Conservation (phyloP, 1,139 yeast genomes). For the Eremothecium coryli region DNA sequence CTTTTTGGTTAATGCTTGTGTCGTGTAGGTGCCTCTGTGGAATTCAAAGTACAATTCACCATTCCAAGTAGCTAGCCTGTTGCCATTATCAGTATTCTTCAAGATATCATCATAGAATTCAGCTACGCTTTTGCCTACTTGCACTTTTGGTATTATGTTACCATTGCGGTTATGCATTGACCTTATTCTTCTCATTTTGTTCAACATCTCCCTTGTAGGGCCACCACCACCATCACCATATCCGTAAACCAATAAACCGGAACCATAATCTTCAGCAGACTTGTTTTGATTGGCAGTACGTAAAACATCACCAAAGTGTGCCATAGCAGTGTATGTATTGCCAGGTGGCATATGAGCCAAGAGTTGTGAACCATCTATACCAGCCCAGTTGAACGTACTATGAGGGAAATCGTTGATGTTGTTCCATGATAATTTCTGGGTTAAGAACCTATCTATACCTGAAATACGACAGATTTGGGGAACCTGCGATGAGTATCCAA, state of each 20-base stretch:
- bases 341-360: constrained; percentile 97
- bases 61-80: constrained; percentile 70
- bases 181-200: constrained; percentile 81
- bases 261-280: constrained; percentile 68
- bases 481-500: constrained; percentile 90
- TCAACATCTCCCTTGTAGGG: constrained; percentile 87
- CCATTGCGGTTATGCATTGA: constrained; percentile 78
- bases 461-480: constrained; percentile 86
- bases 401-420: constrained; percentile 85
- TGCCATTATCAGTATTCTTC: constrained; percentile 54
- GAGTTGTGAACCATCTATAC: constrained; percentile 86
- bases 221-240: constrained; percentile 99
- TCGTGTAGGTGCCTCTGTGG: constrained; percentile 94
- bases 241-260: constrained; percentile 77
- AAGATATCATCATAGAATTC: constrained; percentile 68
- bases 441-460: constrained; percentile 74
- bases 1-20: constrained; percentile 80
- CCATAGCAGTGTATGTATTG: constrained; percentile 87
- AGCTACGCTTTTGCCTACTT: constrained; percentile 60
- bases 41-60: constrained; percentile 93
- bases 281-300: constrained; percentile 75
- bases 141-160: constrained; percentile 67
- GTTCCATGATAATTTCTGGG: constrained; percentile 94
- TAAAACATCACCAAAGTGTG: constrained; percentile 84
- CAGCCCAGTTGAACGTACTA: constrained; percentile 89